Percentiles rank a stretch among this genome's conserved stretches.
Conservation (phyloP, 495 filamentous ascomycete species). For the Astrothelium macrocarpum region DNA sequence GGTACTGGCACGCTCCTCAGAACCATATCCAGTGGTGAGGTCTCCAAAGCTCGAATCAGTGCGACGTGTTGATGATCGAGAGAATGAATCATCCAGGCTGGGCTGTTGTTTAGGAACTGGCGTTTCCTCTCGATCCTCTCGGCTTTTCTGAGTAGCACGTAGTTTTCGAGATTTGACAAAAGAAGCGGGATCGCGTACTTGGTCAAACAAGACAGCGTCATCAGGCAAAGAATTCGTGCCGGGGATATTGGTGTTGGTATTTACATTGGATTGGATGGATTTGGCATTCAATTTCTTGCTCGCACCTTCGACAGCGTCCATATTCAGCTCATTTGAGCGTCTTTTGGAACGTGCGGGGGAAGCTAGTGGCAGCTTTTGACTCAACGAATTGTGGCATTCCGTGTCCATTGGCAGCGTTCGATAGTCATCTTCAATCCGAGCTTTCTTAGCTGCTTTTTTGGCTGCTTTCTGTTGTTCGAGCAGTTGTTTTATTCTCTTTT, state of each 20-base stretch:
- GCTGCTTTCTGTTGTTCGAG: constrained; percentile 5
- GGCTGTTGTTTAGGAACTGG: background rate
- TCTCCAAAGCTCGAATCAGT: too few species aligned
- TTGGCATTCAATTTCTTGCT: background rate
- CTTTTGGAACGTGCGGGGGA: background rate
- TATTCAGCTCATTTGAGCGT: background rate
- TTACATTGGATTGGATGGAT: background rate
- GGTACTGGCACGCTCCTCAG: constrained; percentile 18
- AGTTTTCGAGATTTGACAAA: background rate
- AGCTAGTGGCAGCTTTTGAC: background rate
- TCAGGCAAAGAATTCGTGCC: too few species aligned
- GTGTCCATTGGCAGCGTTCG: background rate
- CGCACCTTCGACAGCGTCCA: background rate
- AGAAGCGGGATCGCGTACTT: background rate
- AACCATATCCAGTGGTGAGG: background rate
- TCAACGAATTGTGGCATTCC: background rate
- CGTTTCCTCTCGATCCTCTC: background rate
- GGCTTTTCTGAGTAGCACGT: background rate
- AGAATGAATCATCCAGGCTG: background rate
- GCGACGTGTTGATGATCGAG: background rate
- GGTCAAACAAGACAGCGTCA: background rate
- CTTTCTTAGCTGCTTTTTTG: background rate
- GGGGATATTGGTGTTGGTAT: background rate
- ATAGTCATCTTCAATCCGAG: background rate
- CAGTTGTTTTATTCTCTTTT: constrained; percentile 13